Base-by-base conservation (phyloP, 805 yeast species). In the Jamesozyma rosinii region DNA sequence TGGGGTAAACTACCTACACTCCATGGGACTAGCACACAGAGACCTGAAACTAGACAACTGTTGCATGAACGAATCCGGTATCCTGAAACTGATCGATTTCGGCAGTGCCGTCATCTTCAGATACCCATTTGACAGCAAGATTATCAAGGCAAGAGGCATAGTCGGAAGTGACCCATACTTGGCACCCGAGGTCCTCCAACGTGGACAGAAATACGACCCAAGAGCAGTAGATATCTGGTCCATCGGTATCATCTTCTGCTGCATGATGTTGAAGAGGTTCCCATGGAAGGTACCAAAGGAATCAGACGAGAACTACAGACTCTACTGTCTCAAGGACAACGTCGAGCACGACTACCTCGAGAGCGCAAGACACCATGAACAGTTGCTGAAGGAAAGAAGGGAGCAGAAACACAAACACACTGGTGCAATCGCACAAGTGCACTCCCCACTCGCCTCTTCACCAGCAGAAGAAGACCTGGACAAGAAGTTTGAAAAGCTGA, bases 111-210 rank as follows among this genome's bases (percentile, higher is more conserved):
- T 82, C 21, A 84, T 84, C 4, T 84, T 82, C 65, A 79, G 77
- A 52, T 83, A 83, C 54, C 92, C 92, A 3, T 79, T 74, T 54
- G 83, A 77, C 51, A 73, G 36, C 69, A 39, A 72, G 27, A 65
- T 72, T n/a, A 77, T 75, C 15, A 68, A 70, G 54, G 76, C 83
- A 4, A 84, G 75, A 52, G 92, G 90, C 3, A 75, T 84, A 45
- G 89, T 83, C 44, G 95, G 95, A 5, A 77, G 85, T 9, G 95
- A 84, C 62, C 95, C 95, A 4, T 84, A 84, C 59, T 69, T 84
- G 52, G 90, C 92, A 0, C 94, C 95, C 0, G 95, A 84, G 62
- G 87, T 83, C 15, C 65, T 81, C 41, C 53, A 65, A 8, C 64
- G 72, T 3, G 48, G 58, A 2, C 55, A 54, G 27, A 71, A 71